Base-by-base conservation (phyloP, 78 protist genomes). In the Dictyostelium capitatum region DNA sequence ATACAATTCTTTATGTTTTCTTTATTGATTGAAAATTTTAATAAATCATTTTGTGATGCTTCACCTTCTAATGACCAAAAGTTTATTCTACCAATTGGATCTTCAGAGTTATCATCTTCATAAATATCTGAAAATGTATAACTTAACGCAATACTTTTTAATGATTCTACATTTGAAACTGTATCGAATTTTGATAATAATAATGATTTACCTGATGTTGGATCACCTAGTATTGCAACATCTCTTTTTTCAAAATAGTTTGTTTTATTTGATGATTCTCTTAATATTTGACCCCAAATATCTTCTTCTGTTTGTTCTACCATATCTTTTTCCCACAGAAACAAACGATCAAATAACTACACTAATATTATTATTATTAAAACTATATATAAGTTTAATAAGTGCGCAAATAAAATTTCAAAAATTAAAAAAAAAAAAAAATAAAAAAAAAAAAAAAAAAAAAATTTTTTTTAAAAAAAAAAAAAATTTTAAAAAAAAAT, bases 11-110 rank as follows among this genome's bases (percentile, higher is more conserved):
- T 30, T 25, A 91, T 79, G 43, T 77, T 83, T 28, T 91, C 77
- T 25, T 28, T n/a, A 51, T 62, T 83, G 10, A 91, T 25, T 53
- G 95, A 89, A 75, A 91, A 91, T 64, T 77, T 91, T 41, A 91
- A 69, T 20, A 91, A n/a, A 23, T 81, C 95, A 67, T 82, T 59
- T n/a, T 91, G 90, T 8, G 82, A n/a, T 14, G 83, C 28, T 47
- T 91, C 95, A 41, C 95, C 95, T 73, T 91, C 95, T 20, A 91
- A 46, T 23, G 89, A 75, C 95, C 95, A 91, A 77, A 73, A 81
- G 72, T 91, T 82, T 32, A 81, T 81, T 37, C 95, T 80, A 46
- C 89, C 89, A 69, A 91, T 82, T 28, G 95, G 90, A 17, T 91
- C 95, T 41, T 87, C 92, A 20, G 83, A 75, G 6, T 50, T 48